Percentiles rank a stretch among this genome's conserved stretches.
phyloP scores from a whole-genome alignment of 305 asterid species.

The Fraxinus sp. region DNA sequence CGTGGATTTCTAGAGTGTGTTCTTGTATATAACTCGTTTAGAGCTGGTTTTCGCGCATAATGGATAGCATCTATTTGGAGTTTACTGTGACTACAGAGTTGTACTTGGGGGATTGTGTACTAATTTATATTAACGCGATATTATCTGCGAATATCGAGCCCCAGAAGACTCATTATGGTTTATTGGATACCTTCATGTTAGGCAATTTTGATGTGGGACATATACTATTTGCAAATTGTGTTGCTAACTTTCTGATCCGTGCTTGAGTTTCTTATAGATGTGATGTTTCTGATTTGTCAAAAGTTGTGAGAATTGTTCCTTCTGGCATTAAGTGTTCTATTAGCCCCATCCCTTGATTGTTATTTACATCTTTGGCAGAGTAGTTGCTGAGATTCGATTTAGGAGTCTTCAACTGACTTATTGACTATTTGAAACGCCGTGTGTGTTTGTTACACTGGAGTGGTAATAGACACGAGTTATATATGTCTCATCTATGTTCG shows the following conservation, averaged over 20 bases:
- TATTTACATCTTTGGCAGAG: background rate
- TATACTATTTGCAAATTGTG: slow-evolving; percentile 35
- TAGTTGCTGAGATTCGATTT: background rate
- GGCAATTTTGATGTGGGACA: slow-evolving; percentile 52
- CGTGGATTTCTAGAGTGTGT: slow-evolving; percentile 45
- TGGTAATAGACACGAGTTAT: background rate
- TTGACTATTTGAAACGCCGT: background rate
- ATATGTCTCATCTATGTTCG: background rate
- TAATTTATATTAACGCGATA: slow-evolving; percentile 12
- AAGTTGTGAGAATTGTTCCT: background rate
- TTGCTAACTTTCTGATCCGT: background rate
- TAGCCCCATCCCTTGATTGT: background rate
- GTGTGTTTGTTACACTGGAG: background rate
- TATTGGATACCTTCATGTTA: slow-evolving; percentile 32
- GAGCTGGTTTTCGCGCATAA: slow-evolving; percentile 27
- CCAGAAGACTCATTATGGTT: slow-evolving; percentile 24
- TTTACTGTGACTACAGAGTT: slow-evolving; percentile 23
- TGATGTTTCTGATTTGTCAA: background rate
- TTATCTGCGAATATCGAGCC: slow-evolving; percentile 22
- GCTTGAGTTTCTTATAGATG: background rate
- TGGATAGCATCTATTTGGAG: slow-evolving; percentile 5
- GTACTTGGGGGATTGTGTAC: slow-evolving; percentile 21
- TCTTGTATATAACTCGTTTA: slow-evolving; percentile 51
- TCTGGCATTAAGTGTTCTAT: background rate
- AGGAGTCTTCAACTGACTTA: background rate